Conservation (phyloP, 2,329 filamentous ascomycete genomes). For the Botryotinia narcissicola region DNA sequence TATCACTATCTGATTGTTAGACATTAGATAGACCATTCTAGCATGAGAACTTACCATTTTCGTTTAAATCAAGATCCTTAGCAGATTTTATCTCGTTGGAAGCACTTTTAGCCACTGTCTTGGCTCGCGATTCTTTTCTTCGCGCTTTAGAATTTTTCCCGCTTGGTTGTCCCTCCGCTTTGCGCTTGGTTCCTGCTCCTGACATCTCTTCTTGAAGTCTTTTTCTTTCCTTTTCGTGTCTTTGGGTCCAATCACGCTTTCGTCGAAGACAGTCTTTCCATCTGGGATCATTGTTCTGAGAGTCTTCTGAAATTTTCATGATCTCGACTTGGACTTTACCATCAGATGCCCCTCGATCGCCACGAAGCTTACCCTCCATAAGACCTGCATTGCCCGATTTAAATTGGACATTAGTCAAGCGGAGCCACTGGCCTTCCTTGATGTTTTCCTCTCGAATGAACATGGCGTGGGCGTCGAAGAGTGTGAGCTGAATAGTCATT, state of each 20-base stretch:
- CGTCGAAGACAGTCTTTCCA: conserved; percentile 60
- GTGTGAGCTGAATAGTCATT: conserved; percentile 66
- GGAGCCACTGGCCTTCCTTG: conserved; percentile 58
- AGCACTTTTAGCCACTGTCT: conserved; percentile 34
- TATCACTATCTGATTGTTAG: conserved; percentile 13
- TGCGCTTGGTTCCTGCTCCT: conserved; percentile 36
- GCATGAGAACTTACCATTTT: conserved; percentile 39
- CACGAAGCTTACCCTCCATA: conserved; percentile 71
- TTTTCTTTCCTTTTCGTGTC: conserved; percentile 43
- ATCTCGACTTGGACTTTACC: conserved; percentile 58
- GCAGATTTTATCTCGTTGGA: conserved; percentile 24
- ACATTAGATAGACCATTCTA: background rate
- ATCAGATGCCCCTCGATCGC: conserved; percentile 50
- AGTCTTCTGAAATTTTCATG: conserved; percentile 44
- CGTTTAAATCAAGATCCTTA: conserved; percentile 31
- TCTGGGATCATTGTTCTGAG: conserved; percentile 46
- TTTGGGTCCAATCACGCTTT: conserved; percentile 58
- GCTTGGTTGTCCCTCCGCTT: conserved; percentile 23
- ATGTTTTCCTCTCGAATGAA: conserved; percentile 54
- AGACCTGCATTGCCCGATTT: conserved; percentile 52
- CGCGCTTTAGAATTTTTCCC: conserved; percentile 31
- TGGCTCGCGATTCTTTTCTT: conserved; percentile 36
- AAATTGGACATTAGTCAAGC: conserved; percentile 69
- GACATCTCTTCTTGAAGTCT: conserved; percentile 41
- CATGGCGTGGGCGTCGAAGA: conserved; percentile 65